A percentile compares a stretch with the other conserved stretches of the same genome.
phyloP scores from a whole-genome alignment of 306 rosid genomes.

The Ziziphus jujuba region DNA sequence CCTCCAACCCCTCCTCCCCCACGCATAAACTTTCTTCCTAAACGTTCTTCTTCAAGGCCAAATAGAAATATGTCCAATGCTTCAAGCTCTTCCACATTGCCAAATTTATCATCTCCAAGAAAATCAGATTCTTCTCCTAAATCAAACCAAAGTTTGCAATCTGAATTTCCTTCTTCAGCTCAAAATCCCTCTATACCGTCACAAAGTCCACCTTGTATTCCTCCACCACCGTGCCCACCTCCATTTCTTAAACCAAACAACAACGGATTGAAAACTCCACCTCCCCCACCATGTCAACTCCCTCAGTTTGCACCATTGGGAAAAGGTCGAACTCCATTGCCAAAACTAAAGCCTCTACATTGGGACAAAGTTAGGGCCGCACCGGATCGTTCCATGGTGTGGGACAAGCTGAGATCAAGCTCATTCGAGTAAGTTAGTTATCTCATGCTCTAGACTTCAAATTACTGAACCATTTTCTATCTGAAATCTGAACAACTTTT shows the following conservation, averaged over 20 bases:
- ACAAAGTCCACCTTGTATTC: constrained; percentile 44
- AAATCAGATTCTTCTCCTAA: constrained; percentile 45
- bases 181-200: constrained; percentile 22
- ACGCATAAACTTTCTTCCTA: constrained; percentile 32
- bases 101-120: constrained; percentile 49
- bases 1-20: constrained; percentile 50
- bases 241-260: constrained; percentile 41
- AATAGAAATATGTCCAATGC: constrained; percentile 48
- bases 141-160: constrained; percentile 39
- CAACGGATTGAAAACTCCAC: constrained; percentile 50
- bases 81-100: constrained; percentile 52
- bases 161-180: constrained; percentile 34
- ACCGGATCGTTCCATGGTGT: constrained; percentile 86
- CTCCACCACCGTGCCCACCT: constrained; percentile 89
- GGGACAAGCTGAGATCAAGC: constrained; percentile 91
- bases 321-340: constrained; percentile 75
- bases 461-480: neutral
- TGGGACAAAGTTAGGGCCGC: constrained; percentile 99
- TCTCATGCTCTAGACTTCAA: neutral
- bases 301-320: constrained; percentile 65
- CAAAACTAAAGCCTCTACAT: constrained; percentile 95
- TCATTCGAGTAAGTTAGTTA: constrained; percentile 91
- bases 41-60: constrained; percentile 46
- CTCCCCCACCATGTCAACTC: constrained; percentile 76
- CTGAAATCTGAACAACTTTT: constrained; percentile 15